These are phyloP conservation scores for Furcasterigmium sp. DNA, from an alignment of 2,329 filamentous ascomycete species.

Conservation along the genomic window DNA sequence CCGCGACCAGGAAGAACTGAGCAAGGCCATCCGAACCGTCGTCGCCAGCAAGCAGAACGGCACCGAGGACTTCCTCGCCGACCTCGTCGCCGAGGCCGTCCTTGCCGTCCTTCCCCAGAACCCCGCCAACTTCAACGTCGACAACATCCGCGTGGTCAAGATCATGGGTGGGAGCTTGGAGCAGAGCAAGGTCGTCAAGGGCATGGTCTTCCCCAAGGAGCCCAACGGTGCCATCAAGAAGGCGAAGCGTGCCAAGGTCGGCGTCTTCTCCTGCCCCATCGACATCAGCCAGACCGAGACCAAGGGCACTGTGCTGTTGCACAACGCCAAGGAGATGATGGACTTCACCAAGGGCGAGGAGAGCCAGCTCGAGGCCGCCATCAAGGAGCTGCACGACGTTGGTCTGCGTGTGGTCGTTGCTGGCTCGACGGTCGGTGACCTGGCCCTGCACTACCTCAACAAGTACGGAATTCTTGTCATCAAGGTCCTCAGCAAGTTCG, in stretches of 20 bases:
- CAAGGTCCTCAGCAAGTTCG: constrained; percentile 97
- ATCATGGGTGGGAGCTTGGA: constrained; percentile 97
- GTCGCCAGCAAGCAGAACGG: constrained; percentile 96
- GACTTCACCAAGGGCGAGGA: constrained; percentile 98
- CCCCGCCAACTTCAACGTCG: constrained; percentile 92
- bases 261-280: constrained; percentile 92
- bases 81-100: constrained; percentile 78
- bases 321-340: constrained; percentile 98
- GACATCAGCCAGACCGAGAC: constrained; percentile 96
- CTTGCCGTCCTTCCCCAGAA: constrained; percentile 94
- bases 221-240: constrained; percentile 92
- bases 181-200: constrained; percentile 90
- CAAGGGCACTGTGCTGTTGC: constrained; percentile 93
- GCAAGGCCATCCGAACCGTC: constrained; percentile 93
- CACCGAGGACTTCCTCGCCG: constrained; percentile 80
- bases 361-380: constrained; percentile 77
- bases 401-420: constrained; percentile 89
- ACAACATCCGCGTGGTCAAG: constrained; percentile 98
- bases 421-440: constrained; percentile 88
- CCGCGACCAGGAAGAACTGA: constrained; percentile 73
- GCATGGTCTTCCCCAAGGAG: constrained; percentile 97
- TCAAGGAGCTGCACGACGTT: constrained; percentile 95
- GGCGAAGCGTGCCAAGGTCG: constrained; percentile 87
- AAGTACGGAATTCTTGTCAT: constrained; percentile 93
- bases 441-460: constrained; percentile 93